phyloP scores from a whole-genome alignment of 2,329 filamentous ascomycete genomes.

The Verticillium isaacii region DNA sequence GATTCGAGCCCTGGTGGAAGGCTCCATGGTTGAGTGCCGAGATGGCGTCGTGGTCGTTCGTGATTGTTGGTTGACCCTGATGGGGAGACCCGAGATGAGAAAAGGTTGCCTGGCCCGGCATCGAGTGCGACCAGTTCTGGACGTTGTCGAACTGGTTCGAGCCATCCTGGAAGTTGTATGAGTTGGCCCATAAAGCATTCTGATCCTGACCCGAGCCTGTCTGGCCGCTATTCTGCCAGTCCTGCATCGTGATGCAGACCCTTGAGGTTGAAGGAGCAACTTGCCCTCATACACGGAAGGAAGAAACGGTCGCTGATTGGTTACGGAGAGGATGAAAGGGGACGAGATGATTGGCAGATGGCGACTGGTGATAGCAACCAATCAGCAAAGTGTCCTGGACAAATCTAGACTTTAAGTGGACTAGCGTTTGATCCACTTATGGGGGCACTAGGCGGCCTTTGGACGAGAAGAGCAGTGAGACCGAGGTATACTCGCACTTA shows the following conservation, averaged over 20 bases:
- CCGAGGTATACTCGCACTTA: neutral
- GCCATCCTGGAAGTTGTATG: slow-evolving; percentile 7
- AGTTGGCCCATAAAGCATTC: slow-evolving; percentile 8
- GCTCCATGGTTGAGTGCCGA: slow-evolving; percentile 7
- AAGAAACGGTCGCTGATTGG: neutral
- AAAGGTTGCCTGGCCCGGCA: slow-evolving; percentile 23
- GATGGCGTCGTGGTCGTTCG: slow-evolving; percentile 5
- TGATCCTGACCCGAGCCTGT: slow-evolving; percentile 9
- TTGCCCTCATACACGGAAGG: neutral
- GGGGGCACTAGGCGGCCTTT: neutral
- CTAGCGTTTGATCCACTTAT: neutral
- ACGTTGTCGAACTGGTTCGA: slow-evolving; percentile 28
- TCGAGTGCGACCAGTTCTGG: slow-evolving; percentile 32
- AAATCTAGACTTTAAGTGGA: neutral
- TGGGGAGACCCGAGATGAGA: slow-evolving; percentile 24
- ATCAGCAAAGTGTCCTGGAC: neutral
- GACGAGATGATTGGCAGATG: neutral
- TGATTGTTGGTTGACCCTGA: slow-evolving; percentile 8
- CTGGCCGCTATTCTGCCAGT: slow-evolving; percentile 13
- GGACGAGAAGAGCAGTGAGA: neutral
- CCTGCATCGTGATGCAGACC: slow-evolving; percentile 7
- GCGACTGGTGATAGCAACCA: neutral
- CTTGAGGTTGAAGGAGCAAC: neutral
- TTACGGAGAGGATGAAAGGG: neutral
- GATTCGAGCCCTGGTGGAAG: slow-evolving; percentile 7